Percentiles rank a stretch among this genome's conserved stretches.
phyloP scores from a whole-genome alignment of 495 filamentous ascomycete genomes.

The Staphylotrichum longicolle region DNA sequence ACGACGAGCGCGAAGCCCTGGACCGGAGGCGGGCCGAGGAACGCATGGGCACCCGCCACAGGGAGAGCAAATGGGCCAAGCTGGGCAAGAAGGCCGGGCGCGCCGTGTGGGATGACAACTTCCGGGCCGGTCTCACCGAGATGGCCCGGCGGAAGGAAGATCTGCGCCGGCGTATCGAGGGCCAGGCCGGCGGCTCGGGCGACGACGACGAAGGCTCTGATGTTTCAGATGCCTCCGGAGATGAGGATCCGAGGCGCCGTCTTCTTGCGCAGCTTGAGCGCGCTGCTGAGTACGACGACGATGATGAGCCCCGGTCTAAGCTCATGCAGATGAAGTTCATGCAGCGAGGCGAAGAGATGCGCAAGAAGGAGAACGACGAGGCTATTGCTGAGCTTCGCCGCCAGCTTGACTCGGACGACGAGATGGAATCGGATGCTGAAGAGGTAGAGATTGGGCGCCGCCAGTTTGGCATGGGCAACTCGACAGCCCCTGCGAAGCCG shows the following conservation, averaged over 20 bases:
- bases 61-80: conserved; percentile 95
- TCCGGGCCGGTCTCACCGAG: conserved; percentile 70
- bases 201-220: conserved; percentile 54
- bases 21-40: conserved; percentile 81
- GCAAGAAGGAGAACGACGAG: conserved; percentile 76
- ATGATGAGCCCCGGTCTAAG: conserved; percentile 42
- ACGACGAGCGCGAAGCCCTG: conserved; percentile 74
- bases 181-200: conserved; percentile 62
- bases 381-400: conserved; percentile 70
- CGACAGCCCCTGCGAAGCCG: conserved; percentile 18
- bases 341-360: conserved; percentile 76
- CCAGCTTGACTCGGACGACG: conserved; percentile 60
- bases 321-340: conserved; percentile 86
- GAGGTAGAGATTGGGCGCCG: conserved; percentile 63
- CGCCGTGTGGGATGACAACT: conserved; percentile 80
- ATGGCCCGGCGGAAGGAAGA: conserved; percentile 85
- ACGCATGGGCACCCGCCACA: conserved; percentile 83
- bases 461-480: conserved; percentile 54
- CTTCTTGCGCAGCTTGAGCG: conserved; percentile 60
- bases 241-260: conserved; percentile 52
- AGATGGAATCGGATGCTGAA: conserved; percentile 55
- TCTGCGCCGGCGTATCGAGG: conserved; percentile 75
- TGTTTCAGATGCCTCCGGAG: conserved; percentile 51
- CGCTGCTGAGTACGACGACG: conserved; percentile 38
- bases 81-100: conserved; percentile 74